Evolutionary conservation across 2,329 filamentous ascomycete genomes (phyloP), one percentile per base, ranked within the genome.

Genomic region (Colletotrichum falcatum): DNA sequence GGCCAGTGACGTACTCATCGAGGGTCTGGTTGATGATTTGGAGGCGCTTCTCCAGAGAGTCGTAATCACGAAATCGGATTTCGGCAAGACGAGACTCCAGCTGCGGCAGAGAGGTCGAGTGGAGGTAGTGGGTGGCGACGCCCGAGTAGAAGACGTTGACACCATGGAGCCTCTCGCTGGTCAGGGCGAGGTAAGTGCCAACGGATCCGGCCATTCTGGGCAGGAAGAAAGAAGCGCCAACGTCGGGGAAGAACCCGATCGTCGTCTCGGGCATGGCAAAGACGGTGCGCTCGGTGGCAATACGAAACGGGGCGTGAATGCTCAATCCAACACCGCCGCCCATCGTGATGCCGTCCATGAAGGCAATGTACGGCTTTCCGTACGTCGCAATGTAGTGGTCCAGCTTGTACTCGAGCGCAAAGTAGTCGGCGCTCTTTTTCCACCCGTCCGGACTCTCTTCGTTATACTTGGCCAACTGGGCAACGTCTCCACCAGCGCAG

Each of bases 201-300:
- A 97, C 83, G 70, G 90, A 85, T 60, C 96, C 96, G 76, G 97
- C 90, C 86, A 99, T 90, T 73, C 94, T 89, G 20, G 96, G 94
- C 64, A 99, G 86, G 86, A 98, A 98, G 85, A 98, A 99, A 14
- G 94, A 97, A 39, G 92, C 97, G 72, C 96, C 96, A 59, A 99
- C 96, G 78, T 99, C 97, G 8, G 97, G 96, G 87, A 99, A 99
- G 86, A 98, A 98, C 48, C 96, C 96, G 78, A 99, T 99, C 11
- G 90, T 97, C 5, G 96, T 99, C 84, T 99, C 96, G 37, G 96
- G 96, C 96, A 99, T 99, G 75, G 97, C 95, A 77, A 99, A 98
- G 58, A 97, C 83, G 7, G 96, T 99, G 78, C 92, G 92, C 83
- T 99, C 96, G 3, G 96, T 99, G 46, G 96, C 96, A 78, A 99